Base-by-base conservation (phyloP, 345 rosid genomes). In the Hibiscus syriacus region DNA sequence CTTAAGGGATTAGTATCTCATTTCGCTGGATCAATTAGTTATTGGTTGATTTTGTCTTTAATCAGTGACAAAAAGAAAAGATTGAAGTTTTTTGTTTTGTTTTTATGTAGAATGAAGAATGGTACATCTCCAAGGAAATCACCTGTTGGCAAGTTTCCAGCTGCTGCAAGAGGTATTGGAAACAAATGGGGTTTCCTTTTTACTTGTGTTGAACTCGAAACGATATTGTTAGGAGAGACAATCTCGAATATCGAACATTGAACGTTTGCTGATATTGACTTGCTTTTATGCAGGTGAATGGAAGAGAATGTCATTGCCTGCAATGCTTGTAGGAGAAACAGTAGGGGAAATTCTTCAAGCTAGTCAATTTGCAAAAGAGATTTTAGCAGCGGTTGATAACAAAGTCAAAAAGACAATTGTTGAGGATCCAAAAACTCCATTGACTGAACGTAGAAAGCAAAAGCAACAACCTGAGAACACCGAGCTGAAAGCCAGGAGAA, bases 311-410 rank as follows among this genome's bases (percentile, higher is more conserved):
- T 94, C 99, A 53, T 76, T 94, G 43, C 98, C 99, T n/a, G 99
- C 98, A 64, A 94, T 94, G 99, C 78, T 94, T 29, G 79, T 94
- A 13, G 95, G 92, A n/a, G 98, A 91, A 81, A 94, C 98, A 2
- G 82, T 94, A 6, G 92, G 86, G 63, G 98, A 94, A 77, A 94
- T 94, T 64, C 84, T 94, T 22, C 86, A 87, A 80, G 96, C 99
- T 23, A 86, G 86, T 69, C 88, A 85, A 72, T 87, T 91, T 68
- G 89, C 99, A 16, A 82, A 80, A 64, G 96, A 93, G 25, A 85
- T 90, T 12, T 67, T 90, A 11, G 85, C 86, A 8, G 83, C 94
- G 19, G 85, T 82, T 53, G 77, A 86, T 46, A 53, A 55, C 38
- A 90, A 82, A 70, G 71, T 79, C 73, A 78, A 32, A 72, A 66